Conservation (phyloP, 1,284 basidiomycete genomes). For the Schizopora paradoxa region DNA sequence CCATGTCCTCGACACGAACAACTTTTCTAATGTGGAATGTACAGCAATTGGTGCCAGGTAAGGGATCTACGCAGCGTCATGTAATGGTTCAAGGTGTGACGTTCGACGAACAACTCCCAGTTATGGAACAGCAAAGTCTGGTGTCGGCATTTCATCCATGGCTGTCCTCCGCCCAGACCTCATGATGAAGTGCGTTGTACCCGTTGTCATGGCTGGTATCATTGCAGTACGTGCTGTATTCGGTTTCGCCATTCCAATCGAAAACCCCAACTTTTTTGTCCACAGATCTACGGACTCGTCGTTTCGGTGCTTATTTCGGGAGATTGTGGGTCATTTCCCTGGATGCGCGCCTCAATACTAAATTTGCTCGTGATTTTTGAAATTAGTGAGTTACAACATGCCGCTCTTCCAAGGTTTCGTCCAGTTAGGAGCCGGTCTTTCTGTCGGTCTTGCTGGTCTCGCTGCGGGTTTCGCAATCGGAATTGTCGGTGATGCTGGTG, state of each 20-base stretch:
- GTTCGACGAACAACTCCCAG: conserved; percentile 30
- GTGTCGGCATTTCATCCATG: conserved; percentile 98
- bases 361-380: conserved; percentile 3
- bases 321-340: conserved; percentile 37
- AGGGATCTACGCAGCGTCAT: conserved; percentile 21
- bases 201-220: conserved; percentile 86
- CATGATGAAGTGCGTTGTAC: conserved; percentile 95
- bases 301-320: conserved; percentile 73
- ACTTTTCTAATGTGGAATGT: conserved; percentile 10
- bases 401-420: conserved; percentile 86
- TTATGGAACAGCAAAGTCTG: conserved; percentile 97
- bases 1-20: background rate
- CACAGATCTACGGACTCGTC: conserved; percentile 62
- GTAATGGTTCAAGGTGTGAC: background rate
- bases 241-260: conserved; percentile 4
- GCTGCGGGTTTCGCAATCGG: conserved; percentile 99
- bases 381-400: conserved; percentile 35
- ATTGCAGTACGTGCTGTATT: conserved; percentile 42
- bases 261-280: background rate
- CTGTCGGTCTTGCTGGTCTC: conserved; percentile 88
- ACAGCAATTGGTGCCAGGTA: conserved; percentile 72
- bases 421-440: conserved; percentile 90
- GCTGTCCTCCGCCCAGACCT: conserved; percentile 91
- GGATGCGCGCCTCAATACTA: too few species aligned
- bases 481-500: conserved; percentile 80